These are phyloP conservation scores for Boletus putidus DNA, from an alignment of 1,284 basidiomycete species.

Conservation along the genomic window DNA sequence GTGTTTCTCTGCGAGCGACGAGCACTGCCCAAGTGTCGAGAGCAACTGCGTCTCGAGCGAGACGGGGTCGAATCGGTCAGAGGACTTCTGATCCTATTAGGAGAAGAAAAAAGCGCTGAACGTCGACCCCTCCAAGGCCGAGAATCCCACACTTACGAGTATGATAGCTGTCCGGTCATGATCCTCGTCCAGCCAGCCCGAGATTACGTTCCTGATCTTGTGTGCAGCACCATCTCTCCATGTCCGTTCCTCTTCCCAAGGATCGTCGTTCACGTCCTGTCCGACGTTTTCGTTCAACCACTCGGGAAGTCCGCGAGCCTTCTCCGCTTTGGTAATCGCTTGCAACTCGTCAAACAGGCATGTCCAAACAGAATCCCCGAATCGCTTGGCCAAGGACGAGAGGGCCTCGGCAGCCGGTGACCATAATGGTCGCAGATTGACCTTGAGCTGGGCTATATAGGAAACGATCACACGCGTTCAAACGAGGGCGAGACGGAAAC, in stretches of 20 bases:
- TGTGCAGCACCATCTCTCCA: slow-evolving; percentile 76
- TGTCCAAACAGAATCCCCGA: slow-evolving; percentile 72
- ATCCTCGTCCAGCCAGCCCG: slow-evolving; percentile 46
- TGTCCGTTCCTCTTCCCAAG: slow-evolving; percentile 65
- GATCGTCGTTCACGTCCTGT: slow-evolving; percentile 41
- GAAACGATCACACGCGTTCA: not conserved
- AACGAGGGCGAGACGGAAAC: slow-evolving; percentile 21
- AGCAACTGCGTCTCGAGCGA: slow-evolving; percentile 85
- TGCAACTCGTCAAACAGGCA: slow-evolving; percentile 66
- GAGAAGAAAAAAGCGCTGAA: not conserved
- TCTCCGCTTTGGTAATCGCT: slow-evolving; percentile 20
- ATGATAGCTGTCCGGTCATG: slow-evolving; percentile 34
- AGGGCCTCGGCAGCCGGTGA: slow-evolving; percentile 75
- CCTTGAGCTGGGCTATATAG: slow-evolving; percentile 81
- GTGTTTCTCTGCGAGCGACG: slow-evolving; percentile 78
- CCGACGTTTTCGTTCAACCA: slow-evolving; percentile 21
- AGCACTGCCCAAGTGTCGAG: slow-evolving; percentile 61
- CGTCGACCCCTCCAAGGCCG: not conserved
- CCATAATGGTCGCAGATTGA: slow-evolving; percentile 89
- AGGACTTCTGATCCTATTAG: slow-evolving; percentile 54
- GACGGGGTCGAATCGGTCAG: slow-evolving; percentile 70
- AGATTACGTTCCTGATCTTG: slow-evolving; percentile 50
- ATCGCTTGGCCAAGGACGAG: slow-evolving; percentile 55
- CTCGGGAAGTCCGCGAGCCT: slow-evolving; percentile 11
- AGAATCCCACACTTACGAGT: slow-evolving; percentile 35